phyloP scores from a whole-genome alignment of 441 rosid genomes.

The Rhodomyrtus psidioides region DNA sequence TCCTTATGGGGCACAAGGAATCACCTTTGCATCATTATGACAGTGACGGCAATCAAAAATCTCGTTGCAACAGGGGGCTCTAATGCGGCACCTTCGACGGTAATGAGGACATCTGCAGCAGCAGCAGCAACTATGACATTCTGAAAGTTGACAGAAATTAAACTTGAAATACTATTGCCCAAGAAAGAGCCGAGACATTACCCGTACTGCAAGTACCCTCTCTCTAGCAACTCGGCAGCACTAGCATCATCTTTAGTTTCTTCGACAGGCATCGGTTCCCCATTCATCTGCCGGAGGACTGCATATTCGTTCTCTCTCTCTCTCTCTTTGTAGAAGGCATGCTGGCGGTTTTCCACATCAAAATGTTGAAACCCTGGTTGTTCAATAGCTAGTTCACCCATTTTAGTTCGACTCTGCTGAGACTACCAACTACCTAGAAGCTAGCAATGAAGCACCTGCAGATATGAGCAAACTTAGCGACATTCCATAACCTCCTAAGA shows the following conservation, averaged over 20 bases:
- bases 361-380: not conserved
- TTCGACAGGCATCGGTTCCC: not conserved
- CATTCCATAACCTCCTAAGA: slow-evolving; percentile 15
- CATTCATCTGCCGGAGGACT: slow-evolving; percentile 3
- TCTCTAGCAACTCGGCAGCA: slow-evolving; percentile 16
- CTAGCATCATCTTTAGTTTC: not conserved
- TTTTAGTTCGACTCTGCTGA: slow-evolving; percentile 17
- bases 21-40: slow-evolving; percentile 73
- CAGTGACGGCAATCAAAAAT: slow-evolving; percentile 87
- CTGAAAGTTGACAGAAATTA: not conserved
- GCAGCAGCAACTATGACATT: not conserved
- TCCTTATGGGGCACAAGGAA: not conserved
- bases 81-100: slow-evolving; percentile 61
- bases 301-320: slow-evolving; percentile 3
- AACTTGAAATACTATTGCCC: not conserved
- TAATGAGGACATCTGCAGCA: slow-evolving; percentile 66
- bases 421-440: slow-evolving; percentile 15
- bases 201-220: slow-evolving; percentile 72
- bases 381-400: slow-evolving; percentile 30
- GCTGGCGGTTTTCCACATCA: slow-evolving; percentile 6
- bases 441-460: slow-evolving; percentile 58
- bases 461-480: slow-evolving; percentile 30
- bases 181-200: slow-evolving; percentile 11
- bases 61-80: slow-evolving; percentile 89
- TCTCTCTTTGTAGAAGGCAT: not conserved